These are phyloP conservation scores for Cytospora schulzeri DNA, from an alignment of 2,329 filamentous ascomycete genomes.

Conservation along the genomic window DNA sequence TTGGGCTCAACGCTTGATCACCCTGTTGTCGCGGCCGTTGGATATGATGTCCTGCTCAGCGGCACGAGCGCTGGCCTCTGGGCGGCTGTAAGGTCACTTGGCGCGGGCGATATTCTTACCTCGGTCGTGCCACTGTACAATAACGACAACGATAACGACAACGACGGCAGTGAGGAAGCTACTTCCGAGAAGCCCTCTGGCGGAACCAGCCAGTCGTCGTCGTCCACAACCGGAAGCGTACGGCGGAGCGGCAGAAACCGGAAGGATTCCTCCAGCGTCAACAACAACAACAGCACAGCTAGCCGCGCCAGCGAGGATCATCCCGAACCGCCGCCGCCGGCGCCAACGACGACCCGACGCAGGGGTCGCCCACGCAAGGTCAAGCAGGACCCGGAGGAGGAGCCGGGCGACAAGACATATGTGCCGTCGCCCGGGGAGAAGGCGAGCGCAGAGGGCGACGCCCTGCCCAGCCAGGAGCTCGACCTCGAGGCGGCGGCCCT, in stretches of 20 bases:
- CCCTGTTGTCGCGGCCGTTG: slow-evolving; percentile 58
- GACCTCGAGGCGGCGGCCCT: slow-evolving; percentile 52
- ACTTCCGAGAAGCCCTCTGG: slow-evolving; percentile 16
- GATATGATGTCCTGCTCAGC: slow-evolving; percentile 61
- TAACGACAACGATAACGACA: no score
- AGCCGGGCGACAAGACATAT: slow-evolving; percentile 40
- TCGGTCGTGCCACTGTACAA: slow-evolving; percentile 39
- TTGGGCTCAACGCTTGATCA: slow-evolving; percentile 56
- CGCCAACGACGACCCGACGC: slow-evolving; percentile 29
- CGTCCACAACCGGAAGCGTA: slow-evolving; percentile 23
- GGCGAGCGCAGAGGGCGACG: slow-evolving; percentile 43
- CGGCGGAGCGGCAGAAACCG: slow-evolving; percentile 24
- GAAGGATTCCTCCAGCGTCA: slow-evolving; percentile 9
- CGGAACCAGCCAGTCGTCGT: neutral
- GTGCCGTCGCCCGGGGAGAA: slow-evolving; percentile 40
- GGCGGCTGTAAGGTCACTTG: slow-evolving; percentile 56
- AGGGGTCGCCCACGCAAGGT: slow-evolving; percentile 35
- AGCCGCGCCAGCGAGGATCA: slow-evolving; percentile 18
- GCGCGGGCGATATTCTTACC: slow-evolving; percentile 52
- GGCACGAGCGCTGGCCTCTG: slow-evolving; percentile 56
- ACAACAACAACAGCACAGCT: slow-evolving; percentile 14
- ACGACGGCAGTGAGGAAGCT: no score
- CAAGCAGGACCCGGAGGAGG: slow-evolving; percentile 32
- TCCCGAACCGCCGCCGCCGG: slow-evolving; percentile 18
- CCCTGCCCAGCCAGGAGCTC: slow-evolving; percentile 42